Base-by-base conservation (phyloP, 495 filamentous ascomycete genomes). In the Annulohypoxylon nitens region DNA sequence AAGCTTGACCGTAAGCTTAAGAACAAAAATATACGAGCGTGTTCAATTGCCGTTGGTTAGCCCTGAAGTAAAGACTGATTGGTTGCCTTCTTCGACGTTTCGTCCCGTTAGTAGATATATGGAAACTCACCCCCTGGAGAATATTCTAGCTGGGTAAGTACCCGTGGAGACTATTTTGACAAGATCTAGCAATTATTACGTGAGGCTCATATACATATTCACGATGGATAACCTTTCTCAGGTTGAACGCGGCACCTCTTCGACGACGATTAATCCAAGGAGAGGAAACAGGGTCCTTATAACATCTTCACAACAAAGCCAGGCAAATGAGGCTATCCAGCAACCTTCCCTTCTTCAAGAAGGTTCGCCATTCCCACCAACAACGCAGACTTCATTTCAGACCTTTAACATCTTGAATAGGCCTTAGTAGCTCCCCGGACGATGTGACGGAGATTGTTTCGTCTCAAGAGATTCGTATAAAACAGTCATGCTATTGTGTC, bases 161-260 rank as follows among this genome's bases (percentile, higher is more conserved):
- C 18, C 18, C 3, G 3, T 11, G 14, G 33, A 23, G 12, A 23
- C 6, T 6, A 5, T 54, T 12, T 8, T 43, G 30, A 6, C 30
- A 30, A 30, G 3, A 30, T 30, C 30, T 25, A 26, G 1, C 53
- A 60, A n/a, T n/a, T n/a, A 60, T 9, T 8, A 41, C 11, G 1
- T 23, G 6, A 20, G 18, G 18, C 25, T 62, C 25, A 10, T 50
- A 25, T 53, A 51, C 8, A 33, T 53, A 39, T 12, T 16, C 10
- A 25, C 8, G 10, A 63, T 63, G 61, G 47, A 53, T 18, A 16
- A 9, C 34, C 53, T 23, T 26, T 64, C 61, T 11, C 33, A 53
- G 16, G 61, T 34, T n/a, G 61, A 64, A 36, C 37, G 23, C 20
- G 61, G 61, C 25, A 33, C 41, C 0, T 20, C 34, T 5, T 36